Percentiles rank a stretch among this genome's conserved stretches.
phyloP scores from a whole-genome alignment of 495 filamentous ascomycete species.

The Penicillium waksmanii region DNA sequence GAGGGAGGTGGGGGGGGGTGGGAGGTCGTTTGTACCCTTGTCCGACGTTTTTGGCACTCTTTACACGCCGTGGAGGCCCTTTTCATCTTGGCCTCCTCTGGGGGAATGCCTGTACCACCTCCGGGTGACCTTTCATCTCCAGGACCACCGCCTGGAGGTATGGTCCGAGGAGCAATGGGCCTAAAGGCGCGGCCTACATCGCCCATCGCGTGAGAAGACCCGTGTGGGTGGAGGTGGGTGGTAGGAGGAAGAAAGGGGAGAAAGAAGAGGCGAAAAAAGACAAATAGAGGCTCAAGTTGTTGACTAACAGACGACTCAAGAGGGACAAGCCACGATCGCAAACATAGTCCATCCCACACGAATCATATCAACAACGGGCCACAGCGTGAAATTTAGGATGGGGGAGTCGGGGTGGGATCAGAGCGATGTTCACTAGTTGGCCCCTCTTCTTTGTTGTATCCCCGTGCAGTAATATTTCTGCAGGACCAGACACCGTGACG shows the following conservation, averaged over 20 bases:
- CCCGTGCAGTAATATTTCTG: conserved; percentile 12
- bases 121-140: conserved; percentile 19
- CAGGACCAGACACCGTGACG: conserved; percentile 7
- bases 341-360: conserved; percentile 15
- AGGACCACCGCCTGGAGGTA: conserved; percentile 19
- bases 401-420: neutral
- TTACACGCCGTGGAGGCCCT: conserved; percentile 46
- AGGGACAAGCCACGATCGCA: conserved; percentile 10
- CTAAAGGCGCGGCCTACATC: conserved; percentile 36
- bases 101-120: conserved; percentile 9
- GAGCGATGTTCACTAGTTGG: neutral
- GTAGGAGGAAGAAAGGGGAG: conserved; percentile 9
- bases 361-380: conserved; percentile 20
- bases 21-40: conserved; percentile 37
- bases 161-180: conserved; percentile 40
- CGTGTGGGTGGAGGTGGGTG: conserved; percentile 7
- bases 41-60: conserved; percentile 47
- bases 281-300: neutral
- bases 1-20: conserved; percentile 6
- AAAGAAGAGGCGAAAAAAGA: conserved; percentile 3
- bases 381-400: neutral
- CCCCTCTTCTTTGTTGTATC: neutral
- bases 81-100: conserved; percentile 43
- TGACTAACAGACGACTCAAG: neutral
- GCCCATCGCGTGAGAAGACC: conserved; percentile 30